These are phyloP conservation scores for Phaeodactylum tricornutum DNA, from an alignment of 108 stramenopile genomes.

Conservation along the genomic window DNA sequence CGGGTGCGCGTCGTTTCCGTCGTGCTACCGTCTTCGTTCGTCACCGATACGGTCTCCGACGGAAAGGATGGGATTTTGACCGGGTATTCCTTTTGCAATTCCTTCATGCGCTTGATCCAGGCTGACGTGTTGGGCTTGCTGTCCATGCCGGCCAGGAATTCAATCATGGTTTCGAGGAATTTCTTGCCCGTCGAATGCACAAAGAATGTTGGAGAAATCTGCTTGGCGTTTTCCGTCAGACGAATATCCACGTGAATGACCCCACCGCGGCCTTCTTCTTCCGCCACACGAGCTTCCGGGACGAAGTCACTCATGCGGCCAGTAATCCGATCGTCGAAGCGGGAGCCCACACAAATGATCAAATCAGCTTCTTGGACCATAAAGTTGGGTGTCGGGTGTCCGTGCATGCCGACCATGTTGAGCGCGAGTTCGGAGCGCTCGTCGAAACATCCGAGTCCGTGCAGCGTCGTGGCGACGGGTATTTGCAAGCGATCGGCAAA, in stretches of 20 bases:
- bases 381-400: slow-evolving; percentile 83
- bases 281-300: slow-evolving; percentile 74
- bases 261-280: slow-evolving; percentile 74
- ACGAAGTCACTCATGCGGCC: slow-evolving; percentile 69
- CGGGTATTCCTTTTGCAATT: slow-evolving; percentile 65
- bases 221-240: slow-evolving; percentile 64
- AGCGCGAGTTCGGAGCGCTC: slow-evolving; percentile 76
- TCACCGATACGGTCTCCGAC: slow-evolving; percentile 28
- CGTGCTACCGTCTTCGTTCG: slow-evolving; percentile 35
- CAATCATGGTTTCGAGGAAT: slow-evolving; percentile 69
- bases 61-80: slow-evolving; percentile 58
- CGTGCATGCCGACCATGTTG: slow-evolving; percentile 91
- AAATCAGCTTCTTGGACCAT: slow-evolving; percentile 86
- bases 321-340: slow-evolving; percentile 90
- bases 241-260: slow-evolving; percentile 86
- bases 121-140: slow-evolving; percentile 32
- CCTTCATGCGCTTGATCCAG: slow-evolving; percentile 59
- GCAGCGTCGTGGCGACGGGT: slow-evolving; percentile 83
- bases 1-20: slow-evolving; percentile 30
- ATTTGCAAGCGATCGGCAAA: slow-evolving; percentile 82
- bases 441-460: slow-evolving; percentile 78
- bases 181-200: slow-evolving; percentile 77
- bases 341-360: slow-evolving; percentile 75
- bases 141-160: slow-evolving; percentile 18
- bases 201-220: slow-evolving; percentile 75